Evolutionary conservation across 73 alveolate genomes (phyloP).

Genomic region (Durusdinium trenchii): DNA sequence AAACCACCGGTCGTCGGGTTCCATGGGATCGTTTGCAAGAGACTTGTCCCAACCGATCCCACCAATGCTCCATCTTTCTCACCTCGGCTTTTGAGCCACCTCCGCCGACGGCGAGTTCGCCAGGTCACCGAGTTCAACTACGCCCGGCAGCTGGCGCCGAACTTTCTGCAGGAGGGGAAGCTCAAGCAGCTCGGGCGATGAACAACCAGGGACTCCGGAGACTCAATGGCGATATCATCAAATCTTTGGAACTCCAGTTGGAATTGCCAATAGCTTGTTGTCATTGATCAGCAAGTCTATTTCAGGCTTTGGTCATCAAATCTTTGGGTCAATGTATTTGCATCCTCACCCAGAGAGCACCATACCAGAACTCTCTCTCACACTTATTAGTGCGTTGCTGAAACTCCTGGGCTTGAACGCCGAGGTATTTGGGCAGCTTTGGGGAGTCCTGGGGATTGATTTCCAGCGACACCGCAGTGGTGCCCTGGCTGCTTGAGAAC

Average conservation of each 20-base stretch:
- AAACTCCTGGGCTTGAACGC: background rate
- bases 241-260: background rate
- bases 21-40: too few relatives aligned
- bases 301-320: background rate
- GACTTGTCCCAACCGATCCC: too few relatives aligned
- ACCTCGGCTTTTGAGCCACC: too few relatives aligned
- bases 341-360: background rate
- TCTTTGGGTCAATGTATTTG: background rate
- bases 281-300: background rate
- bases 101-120: too few relatives aligned
- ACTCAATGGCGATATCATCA: background rate
- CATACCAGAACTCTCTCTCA: background rate
- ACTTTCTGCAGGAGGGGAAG: conserved; percentile 58
- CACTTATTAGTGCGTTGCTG: background rate
- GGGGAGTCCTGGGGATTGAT: conserved; percentile 69
- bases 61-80: too few relatives aligned
- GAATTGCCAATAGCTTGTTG: background rate
- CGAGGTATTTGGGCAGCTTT: conserved; percentile 47
- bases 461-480: background rate
- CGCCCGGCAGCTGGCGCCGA: conserved; percentile 72
- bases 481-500: background rate
- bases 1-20: too few relatives aligned
- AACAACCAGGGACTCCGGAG: background rate
- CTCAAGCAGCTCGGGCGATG: background rate
- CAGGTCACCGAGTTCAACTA: conserved; percentile 78